A percentile compares a stretch with the other conserved stretches of the same genome.
These are phyloP conservation scores for Coniochaeta sp. DNA, from an alignment of 2,329 filamentous ascomycete species.

Conservation along the genomic window DNA sequence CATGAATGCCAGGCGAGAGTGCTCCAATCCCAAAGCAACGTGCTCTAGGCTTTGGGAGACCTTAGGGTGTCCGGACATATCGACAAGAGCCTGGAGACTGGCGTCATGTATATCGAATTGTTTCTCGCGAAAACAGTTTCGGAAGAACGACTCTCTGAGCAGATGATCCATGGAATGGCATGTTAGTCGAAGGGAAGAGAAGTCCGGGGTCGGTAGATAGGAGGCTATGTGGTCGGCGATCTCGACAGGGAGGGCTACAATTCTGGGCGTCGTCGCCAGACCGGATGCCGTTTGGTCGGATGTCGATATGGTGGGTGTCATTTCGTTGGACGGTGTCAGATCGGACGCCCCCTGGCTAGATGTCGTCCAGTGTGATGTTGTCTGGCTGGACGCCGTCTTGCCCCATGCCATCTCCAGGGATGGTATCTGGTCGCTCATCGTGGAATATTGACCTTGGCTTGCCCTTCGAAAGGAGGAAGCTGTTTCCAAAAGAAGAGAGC, in stretches of 20 bases:
- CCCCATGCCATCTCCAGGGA: too few relatives aligned
- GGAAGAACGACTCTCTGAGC: constrained; percentile 48
- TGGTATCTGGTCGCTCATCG: too few relatives aligned
- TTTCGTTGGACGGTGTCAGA: too few relatives aligned
- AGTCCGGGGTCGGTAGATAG: constrained; percentile 46
- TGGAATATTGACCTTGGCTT: too few relatives aligned
- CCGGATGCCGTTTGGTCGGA: too few relatives aligned
- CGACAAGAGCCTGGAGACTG: constrained; percentile 47
- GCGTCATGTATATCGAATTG: constrained; percentile 57
- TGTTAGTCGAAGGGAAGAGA: constrained; percentile 46
- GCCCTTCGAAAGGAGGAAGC: too few relatives aligned
- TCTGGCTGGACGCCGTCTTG: too few relatives aligned
- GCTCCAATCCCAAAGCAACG: constrained; percentile 42
- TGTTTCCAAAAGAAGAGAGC: too few relatives aligned
- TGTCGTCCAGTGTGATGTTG: too few relatives aligned
- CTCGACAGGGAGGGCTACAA: constrained; percentile 26
- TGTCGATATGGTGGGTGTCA: too few relatives aligned
- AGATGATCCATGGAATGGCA: constrained; percentile 47
- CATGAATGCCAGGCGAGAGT: constrained; percentile 8
- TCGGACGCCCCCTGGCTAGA: too few relatives aligned
- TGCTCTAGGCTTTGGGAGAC: constrained; percentile 32
- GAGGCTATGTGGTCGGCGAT: constrained; percentile 48
- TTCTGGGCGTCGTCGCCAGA: not conserved
- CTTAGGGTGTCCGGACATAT: constrained; percentile 40
- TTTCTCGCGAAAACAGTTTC: constrained; percentile 58